Percentiles rank a stretch among this genome's conserved stretches.
Evolutionary conservation across 2,329 filamentous ascomycete genomes (phyloP).

Genomic region (Claviceps monticola): DNA sequence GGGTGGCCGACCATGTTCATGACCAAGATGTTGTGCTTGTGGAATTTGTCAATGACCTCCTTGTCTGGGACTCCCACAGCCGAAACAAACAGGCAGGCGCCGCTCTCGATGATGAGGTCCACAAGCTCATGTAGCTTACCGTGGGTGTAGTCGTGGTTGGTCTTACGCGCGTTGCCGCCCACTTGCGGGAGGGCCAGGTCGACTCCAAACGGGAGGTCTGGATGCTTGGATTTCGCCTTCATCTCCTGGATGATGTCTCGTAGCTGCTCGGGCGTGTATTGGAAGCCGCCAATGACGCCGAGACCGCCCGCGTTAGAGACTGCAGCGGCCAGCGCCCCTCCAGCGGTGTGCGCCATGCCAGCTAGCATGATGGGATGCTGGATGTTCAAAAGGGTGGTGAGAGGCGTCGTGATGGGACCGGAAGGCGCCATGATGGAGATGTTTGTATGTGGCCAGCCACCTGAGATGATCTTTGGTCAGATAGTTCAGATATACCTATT

Average conservation of each 20-base stretch:
- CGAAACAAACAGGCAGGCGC: constrained; percentile 73
- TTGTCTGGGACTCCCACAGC: constrained; percentile 78
- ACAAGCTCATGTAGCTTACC: constrained; percentile 81
- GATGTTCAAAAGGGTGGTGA: constrained; percentile 69
- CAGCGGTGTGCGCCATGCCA: constrained; percentile 81
- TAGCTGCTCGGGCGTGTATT: constrained; percentile 61
- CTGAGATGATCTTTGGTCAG: background rate
- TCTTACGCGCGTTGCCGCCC: constrained; percentile 69
- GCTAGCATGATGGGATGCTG: constrained; percentile 82
- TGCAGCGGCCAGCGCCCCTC: constrained; percentile 65
- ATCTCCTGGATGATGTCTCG: constrained; percentile 74
- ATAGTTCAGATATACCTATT: no score
- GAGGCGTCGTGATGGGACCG: constrained; percentile 57
- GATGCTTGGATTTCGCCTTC: constrained; percentile 55
- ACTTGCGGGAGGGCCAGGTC: constrained; percentile 86
- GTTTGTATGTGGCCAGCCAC: background rate
- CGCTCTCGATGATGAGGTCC: constrained; percentile 70
- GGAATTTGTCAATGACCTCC: constrained; percentile 59
- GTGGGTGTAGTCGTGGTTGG: constrained; percentile 91
- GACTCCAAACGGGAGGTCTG: constrained; percentile 71
- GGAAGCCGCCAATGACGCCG: constrained; percentile 58
- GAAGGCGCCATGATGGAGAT: constrained; percentile 22
- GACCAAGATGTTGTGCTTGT: constrained; percentile 65
- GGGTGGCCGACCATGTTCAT: constrained; percentile 98
- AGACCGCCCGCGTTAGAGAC: constrained; percentile 83